Conservation (phyloP, 1,284 basidiomycete species). For the Coriolopsis trogii region DNA sequence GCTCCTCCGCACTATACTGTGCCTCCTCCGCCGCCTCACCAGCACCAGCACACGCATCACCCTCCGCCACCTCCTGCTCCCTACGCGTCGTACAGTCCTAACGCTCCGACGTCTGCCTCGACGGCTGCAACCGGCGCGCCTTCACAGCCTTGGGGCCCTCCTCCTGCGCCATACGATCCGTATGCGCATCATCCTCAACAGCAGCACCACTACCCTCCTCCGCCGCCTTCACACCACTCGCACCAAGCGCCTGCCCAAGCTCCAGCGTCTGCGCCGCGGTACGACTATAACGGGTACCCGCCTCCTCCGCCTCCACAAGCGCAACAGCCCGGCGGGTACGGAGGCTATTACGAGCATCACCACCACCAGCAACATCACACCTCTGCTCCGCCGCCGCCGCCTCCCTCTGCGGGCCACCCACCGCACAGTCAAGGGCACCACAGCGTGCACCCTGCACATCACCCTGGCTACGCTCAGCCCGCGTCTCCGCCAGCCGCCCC, state of each 20-base stretch:
- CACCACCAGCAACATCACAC: slow-evolving; percentile 20
- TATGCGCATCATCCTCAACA: no score
- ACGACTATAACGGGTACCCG: slow-evolving; percentile 19
- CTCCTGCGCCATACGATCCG: slow-evolving; percentile 17
- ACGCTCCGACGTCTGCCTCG: slow-evolving; percentile 12
- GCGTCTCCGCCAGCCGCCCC: slow-evolving; percentile 15
- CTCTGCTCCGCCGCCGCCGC: slow-evolving; percentile 15
- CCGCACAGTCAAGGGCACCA: slow-evolving; percentile 16
- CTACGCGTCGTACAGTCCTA: no score
- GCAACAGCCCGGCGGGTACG: slow-evolving; percentile 29
- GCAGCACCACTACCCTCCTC: slow-evolving; percentile 26
- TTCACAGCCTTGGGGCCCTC: slow-evolving; percentile 20
- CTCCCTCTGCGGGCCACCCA: slow-evolving; percentile 2
- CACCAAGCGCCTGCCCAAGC: slow-evolving; percentile 11
- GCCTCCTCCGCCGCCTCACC: slow-evolving; percentile 28
- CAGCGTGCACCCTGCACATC: slow-evolving; percentile 15
- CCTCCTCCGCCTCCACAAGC: slow-evolving; percentile 22
- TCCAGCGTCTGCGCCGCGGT: slow-evolving; percentile 14
- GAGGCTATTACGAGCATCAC: slow-evolving; percentile 17
- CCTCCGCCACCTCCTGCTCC: slow-evolving; percentile 24
- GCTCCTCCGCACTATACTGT: slow-evolving; percentile 32
- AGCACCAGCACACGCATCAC: slow-evolving; percentile 28
- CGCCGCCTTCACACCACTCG: slow-evolving; percentile 25
- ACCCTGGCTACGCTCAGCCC: slow-evolving; percentile 13
- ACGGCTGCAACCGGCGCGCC: slow-evolving; percentile 20